Evolutionary conservation across 2,329 filamentous ascomycete species (phyloP), one percentile per base, ranked within the genome.

Genomic region (Colletotrichum coccodes): DNA sequence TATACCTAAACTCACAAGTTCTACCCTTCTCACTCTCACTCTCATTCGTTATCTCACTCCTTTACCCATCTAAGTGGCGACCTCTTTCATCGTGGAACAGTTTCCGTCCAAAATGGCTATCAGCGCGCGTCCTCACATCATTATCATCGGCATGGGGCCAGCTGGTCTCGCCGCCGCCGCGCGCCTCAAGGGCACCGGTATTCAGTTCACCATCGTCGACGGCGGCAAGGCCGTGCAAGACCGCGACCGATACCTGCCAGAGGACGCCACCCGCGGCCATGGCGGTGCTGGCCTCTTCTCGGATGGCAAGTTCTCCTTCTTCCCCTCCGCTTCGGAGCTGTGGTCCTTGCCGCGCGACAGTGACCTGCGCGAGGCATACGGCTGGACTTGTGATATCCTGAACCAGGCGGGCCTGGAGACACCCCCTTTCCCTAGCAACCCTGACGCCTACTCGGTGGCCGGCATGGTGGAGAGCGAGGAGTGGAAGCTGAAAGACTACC

Each of bases 111-210:
- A 52, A n/a, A 52, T 52, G 49, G 49, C 49, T 6, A 52, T 34
- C 49, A 21, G 28, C 18, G 16, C 18, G 28, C 28, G 49, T n/a
- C 49, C 49, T 68, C 75, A 78, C 71, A 76, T 77, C 63, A 70
- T 77, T 40, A 70, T 77, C 42, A 73, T 75, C 38, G 76, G 76
- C 30, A 76, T 72, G 32, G 77, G 77, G 26, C 78, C 77, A 1
- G 71, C 75, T 8, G 77, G 77, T 6, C 70, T 78, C 49, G 77
- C 77, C 9, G 74, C 78, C 18, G 77, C 77, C 18, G 75, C 77
- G 53, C 76, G 77, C 36, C 71, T 79, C 49, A 52, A 52, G 28
- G 49, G 49, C 49, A 52, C 49, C 16, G 49, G 49, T 14, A 52
- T 52, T 14, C 49, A 52, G 49, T 52, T 52, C 49, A 52, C 49